These are phyloP conservation scores for Aegle marmelos DNA, from an alignment of 345 rosid species.

Conservation along the genomic window DNA sequence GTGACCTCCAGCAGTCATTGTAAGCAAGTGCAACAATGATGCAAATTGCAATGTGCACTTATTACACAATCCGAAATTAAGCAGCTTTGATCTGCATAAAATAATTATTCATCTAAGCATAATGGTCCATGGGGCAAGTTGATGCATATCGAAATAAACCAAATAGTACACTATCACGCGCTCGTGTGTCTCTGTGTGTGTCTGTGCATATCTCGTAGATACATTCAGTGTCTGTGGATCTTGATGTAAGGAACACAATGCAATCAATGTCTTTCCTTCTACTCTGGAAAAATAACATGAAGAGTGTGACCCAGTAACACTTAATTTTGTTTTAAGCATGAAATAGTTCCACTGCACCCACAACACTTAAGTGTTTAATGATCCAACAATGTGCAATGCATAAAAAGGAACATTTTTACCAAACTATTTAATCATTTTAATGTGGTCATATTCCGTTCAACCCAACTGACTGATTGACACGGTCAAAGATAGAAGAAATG, in stretches of 20 bases:
- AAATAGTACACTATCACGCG: background rate
- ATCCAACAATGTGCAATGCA: background rate
- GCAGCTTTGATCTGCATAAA: conserved; percentile 28
- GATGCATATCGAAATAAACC: conserved; percentile 3
- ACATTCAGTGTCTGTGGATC: background rate
- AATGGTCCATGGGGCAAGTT: conserved; percentile 22
- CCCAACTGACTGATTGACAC: background rate
- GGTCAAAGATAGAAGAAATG: background rate
- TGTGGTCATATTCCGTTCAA: background rate
- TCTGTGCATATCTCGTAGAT: background rate
- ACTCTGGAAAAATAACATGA: background rate
- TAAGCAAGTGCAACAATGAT: conserved; percentile 20
- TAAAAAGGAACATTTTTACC: background rate
- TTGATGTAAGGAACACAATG: background rate
- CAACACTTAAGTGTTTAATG: background rate
- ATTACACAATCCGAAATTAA: conserved; percentile 13
- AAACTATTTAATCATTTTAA: background rate
- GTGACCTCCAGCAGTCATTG: conserved; percentile 38
- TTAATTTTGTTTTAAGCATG: background rate
- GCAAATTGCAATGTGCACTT: conserved; percentile 23
- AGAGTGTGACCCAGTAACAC: background rate
- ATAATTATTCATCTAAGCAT: background rate
- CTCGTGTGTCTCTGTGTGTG: background rate
- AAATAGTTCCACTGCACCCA: background rate
- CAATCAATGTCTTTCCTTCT: background rate